Evolutionary conservation across 2,329 filamentous ascomycete species (phyloP).

Genomic region (Ophiocordyceps camponoti-saundersi): DNA sequence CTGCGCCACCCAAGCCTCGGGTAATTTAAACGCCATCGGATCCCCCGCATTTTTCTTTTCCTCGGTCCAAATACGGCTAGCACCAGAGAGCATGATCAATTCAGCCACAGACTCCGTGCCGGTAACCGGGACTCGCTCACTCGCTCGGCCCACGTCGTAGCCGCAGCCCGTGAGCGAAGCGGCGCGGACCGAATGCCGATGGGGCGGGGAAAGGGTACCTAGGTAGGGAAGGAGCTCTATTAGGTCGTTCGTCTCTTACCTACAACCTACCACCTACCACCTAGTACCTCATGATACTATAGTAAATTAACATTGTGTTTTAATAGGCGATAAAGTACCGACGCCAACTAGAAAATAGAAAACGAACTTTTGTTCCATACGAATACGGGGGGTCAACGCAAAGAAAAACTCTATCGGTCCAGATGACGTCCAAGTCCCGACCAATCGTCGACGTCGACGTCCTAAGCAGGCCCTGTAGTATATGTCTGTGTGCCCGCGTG

Average conservation of each 20-base stretch:
- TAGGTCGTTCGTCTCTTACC: too few relatives aligned
- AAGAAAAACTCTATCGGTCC: too few relatives aligned
- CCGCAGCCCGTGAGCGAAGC: background rate
- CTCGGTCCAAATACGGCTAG: background rate
- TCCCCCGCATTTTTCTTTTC: background rate
- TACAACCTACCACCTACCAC: too few relatives aligned
- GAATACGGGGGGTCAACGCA: background rate
- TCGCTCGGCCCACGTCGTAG: background rate
- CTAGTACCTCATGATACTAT: too few relatives aligned
- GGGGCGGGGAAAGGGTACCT: too few relatives aligned
- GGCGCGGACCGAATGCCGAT: background rate
- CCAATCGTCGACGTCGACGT: too few relatives aligned
- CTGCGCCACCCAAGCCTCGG: background rate
- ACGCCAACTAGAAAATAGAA: too few relatives aligned
- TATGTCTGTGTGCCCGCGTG: too few relatives aligned
- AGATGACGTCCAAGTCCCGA: background rate
- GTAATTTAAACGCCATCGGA: background rate
- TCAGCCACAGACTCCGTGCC: background rate
- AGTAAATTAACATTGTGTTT: too few relatives aligned
- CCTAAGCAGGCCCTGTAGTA: too few relatives aligned
- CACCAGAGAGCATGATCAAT: background rate
- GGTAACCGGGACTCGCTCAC: background rate
- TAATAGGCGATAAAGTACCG: too few relatives aligned
- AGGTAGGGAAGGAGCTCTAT: too few relatives aligned
- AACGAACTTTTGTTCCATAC: background rate